Evolutionary conservation across 257 asterid species (phyloP).

Genomic region (Solanum stenotomum): DNA sequence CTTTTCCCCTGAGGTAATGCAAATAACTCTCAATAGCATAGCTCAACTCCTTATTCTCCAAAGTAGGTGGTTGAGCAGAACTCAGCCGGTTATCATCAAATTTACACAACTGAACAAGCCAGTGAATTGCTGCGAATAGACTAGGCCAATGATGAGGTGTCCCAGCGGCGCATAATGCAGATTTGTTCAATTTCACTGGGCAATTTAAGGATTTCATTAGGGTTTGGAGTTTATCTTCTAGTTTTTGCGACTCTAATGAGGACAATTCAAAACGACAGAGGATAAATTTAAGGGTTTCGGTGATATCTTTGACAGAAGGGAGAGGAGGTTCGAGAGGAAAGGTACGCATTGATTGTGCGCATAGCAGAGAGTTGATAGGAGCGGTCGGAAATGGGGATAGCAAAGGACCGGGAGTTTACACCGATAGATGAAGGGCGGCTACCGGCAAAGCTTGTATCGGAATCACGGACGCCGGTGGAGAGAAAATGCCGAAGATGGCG

Average conservation of each 20-base stretch:
- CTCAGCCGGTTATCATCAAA: conserved; percentile 25
- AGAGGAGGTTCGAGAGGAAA: conserved; percentile 57
- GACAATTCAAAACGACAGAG: conserved; percentile 43
- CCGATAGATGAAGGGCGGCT: conserved; percentile 60
- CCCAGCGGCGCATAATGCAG: conserved; percentile 76
- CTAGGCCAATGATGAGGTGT: conserved; percentile 79
- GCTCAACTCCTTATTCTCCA: conserved; percentile 27
- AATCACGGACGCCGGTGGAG: conserved; percentile 53
- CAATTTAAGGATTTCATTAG: conserved; percentile 49
- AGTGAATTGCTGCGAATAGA: conserved; percentile 56
- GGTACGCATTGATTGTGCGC: conserved; percentile 49
- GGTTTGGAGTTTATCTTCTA: conserved; percentile 44
- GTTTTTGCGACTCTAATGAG: conserved; percentile 20
- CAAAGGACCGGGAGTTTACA: conserved; percentile 29
- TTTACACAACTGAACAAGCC: conserved; percentile 68
- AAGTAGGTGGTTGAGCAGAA: conserved; percentile 15
- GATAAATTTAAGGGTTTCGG: conserved; percentile 56
- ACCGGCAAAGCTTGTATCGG: conserved; percentile 85
- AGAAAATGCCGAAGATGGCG: conserved; percentile 53
- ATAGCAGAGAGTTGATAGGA: conserved; percentile 52
- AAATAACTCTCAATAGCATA: conserved; percentile 39
- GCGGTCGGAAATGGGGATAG: conserved; percentile 41
- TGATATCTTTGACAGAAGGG: conserved; percentile 67
- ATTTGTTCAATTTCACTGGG: conserved; percentile 61
- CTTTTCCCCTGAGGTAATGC: conserved; percentile 53